Evolutionary conservation across 192 early-diverging fungal genomes (phyloP).

Genomic region (Coemansia sp.): DNA sequence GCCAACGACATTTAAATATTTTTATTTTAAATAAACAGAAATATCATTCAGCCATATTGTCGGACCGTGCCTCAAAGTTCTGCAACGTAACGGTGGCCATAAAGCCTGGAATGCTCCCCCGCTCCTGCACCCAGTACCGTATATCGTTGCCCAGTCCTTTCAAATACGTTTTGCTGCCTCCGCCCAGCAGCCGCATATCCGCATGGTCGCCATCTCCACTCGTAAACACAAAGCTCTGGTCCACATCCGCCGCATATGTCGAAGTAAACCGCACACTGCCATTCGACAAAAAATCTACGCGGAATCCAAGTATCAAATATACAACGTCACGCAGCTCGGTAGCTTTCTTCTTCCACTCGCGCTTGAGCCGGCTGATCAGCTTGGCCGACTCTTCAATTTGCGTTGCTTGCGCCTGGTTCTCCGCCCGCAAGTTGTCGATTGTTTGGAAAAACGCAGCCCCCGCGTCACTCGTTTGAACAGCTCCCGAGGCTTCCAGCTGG

Average conservation of each 20-base stretch:
- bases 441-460: conserved; percentile 26
- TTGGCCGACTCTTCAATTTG: conserved; percentile 66
- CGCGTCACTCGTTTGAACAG: background rate
- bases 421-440: conserved; percentile 57
- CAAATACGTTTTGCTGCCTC: conserved; percentile 63
- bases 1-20: conserved; percentile 38
- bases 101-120: conserved; percentile 79
- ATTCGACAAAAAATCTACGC: conserved; percentile 65
- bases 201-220: conserved; percentile 62
- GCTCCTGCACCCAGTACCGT: conserved; percentile 67
- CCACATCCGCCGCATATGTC: conserved; percentile 59
- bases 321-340: conserved; percentile 76
- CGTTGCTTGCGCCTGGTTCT: conserved; percentile 56
- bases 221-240: conserved; percentile 74
- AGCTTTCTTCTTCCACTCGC: conserved; percentile 65
- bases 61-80: conserved; percentile 54
- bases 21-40: background rate
- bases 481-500: conserved; percentile 9
- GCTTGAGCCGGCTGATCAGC: conserved; percentile 66
- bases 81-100: conserved; percentile 72
- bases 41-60: background rate
- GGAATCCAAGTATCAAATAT: conserved; percentile 69
- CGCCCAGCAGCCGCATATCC: conserved; percentile 68
- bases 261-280: conserved; percentile 76
- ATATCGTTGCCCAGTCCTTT: conserved; percentile 59